Conservation (phyloP, 352 stramenopile genomes). For the Phytophthora idaei region DNA sequence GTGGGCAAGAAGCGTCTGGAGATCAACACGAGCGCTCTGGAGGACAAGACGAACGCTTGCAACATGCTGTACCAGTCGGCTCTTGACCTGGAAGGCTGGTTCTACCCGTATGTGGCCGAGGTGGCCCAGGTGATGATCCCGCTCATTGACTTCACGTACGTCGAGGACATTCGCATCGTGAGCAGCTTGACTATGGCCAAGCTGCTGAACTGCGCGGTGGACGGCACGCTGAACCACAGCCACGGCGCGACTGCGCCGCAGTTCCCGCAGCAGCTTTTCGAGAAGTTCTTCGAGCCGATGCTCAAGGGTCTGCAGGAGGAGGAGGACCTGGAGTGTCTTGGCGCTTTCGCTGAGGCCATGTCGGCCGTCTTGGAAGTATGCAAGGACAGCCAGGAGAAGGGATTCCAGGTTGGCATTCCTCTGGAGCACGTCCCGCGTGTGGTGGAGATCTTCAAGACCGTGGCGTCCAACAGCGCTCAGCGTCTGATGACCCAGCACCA, state of each 20-base stretch:
- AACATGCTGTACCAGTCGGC: conserved; percentile 91
- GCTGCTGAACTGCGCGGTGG: conserved; percentile 71
- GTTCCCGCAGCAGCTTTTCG: conserved; percentile 84
- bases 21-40: conserved; percentile 87
- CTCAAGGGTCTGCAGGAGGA: conserved; percentile 75
- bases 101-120: conserved; percentile 85
- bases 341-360: conserved; percentile 74
- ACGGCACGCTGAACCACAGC: conserved; percentile 72
- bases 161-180: conserved; percentile 85
- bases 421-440: conserved; percentile 73
- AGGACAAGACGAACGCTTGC: conserved; percentile 88
- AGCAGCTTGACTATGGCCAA: conserved; percentile 79
- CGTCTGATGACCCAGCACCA: conserved; percentile 62
- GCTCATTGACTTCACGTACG: conserved; percentile 84
- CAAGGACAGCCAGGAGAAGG: conserved; percentile 82
- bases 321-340: conserved; percentile 80
- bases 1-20: conserved; percentile 85
- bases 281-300: conserved; percentile 79
- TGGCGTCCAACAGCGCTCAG: conserved; percentile 69
- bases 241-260: conserved; percentile 57
- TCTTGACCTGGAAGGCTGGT: conserved; percentile 79
- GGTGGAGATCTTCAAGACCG: conserved; percentile 72
- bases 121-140: conserved; percentile 79
- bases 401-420: conserved; percentile 68
- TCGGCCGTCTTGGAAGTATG: conserved; percentile 80